A percentile compares a stretch with the other conserved stretches of the same genome.
These are phyloP conservation scores for Saksenaea oblongispora DNA, from an alignment of 371 early-diverging fungal species.

Conservation along the genomic window DNA sequence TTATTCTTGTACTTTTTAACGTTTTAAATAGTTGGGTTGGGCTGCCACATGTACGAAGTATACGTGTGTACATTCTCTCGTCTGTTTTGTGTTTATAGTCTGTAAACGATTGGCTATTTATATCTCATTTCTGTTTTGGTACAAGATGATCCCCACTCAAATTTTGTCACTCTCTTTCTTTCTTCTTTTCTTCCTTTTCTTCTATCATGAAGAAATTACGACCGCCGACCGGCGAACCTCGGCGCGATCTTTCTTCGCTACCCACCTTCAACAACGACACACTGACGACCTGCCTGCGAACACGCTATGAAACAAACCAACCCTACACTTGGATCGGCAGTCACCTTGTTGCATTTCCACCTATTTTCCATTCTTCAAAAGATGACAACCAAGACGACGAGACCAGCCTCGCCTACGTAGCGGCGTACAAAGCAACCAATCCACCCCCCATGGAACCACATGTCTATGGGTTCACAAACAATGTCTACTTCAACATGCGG, in stretches of 20 bases:
- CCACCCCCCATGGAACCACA: slow-evolving; percentile 56
- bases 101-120: slow-evolving; percentile 1
- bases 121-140: slow-evolving; percentile 5
- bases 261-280: slow-evolving; percentile 35
- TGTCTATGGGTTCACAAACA: slow-evolving; percentile 71
- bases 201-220: background rate
- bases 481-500: slow-evolving; percentile 69
- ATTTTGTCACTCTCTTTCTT: background rate
- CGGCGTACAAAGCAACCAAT: slow-evolving; percentile 37
- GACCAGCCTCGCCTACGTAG: slow-evolving; percentile 50
- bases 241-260: slow-evolving; percentile 33
- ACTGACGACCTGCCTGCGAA: slow-evolving; percentile 49
- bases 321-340: slow-evolving; percentile 70
- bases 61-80: background rate
- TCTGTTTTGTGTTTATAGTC: too few relatives aligned
- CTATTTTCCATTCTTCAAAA: slow-evolving; percentile 12
- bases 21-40: background rate
- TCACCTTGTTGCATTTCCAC: slow-evolving; percentile 43
- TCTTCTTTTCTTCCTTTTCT: background rate
- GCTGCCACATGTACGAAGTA: background rate
- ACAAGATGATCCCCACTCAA: background rate
- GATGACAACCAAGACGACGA: slow-evolving; percentile 26
- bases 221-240: background rate
- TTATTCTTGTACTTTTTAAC: background rate
- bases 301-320: slow-evolving; percentile 49